phyloP scores from a whole-genome alignment of 139 green algal species.

The Chlamydomonas sp. region DNA sequence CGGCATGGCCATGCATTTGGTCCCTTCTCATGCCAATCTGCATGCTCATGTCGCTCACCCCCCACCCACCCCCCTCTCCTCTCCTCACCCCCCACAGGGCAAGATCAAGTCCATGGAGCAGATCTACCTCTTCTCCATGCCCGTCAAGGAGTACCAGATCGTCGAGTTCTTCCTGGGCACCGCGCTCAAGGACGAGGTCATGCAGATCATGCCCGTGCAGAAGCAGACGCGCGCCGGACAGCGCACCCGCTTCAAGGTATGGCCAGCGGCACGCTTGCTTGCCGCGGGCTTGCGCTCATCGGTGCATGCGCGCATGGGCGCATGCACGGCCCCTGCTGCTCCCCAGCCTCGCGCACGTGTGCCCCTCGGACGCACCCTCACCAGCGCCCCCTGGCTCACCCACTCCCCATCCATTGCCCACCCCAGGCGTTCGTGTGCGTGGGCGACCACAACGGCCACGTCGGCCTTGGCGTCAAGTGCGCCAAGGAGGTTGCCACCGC shows the following conservation, averaged over 20 bases:
- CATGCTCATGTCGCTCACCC: no score
- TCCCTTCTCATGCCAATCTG: no score
- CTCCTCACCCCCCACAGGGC: no score
- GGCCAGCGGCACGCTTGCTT: not conserved
- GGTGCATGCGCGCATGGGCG: not conserved
- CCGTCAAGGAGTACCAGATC: slow-evolving; percentile 98
- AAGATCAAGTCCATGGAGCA: slow-evolving; percentile 99
- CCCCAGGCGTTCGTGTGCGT: slow-evolving; percentile 93
- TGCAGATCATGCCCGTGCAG: slow-evolving; percentile 99
- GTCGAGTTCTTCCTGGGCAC: slow-evolving; percentile 81
- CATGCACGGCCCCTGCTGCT: no score
- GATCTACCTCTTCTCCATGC: slow-evolving; percentile 99
- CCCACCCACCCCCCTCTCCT: no score
- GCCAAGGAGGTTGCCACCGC: slow-evolving; percentile 98
- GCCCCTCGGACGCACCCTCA: no score
- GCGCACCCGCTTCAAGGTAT: slow-evolving; percentile 97
- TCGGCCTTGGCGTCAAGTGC: slow-evolving; percentile 98
- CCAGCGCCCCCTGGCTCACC: no score
- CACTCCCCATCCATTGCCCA: no score
- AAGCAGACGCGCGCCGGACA: slow-evolving; percentile 99
- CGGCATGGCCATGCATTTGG: no score
- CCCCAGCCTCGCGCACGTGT: no score
- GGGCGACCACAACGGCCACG: slow-evolving; percentile 96
- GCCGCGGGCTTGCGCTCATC: not conserved
- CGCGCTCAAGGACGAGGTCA: slow-evolving; percentile 90